Base-by-base conservation (phyloP, 441 rosid species). In the Isatis lusitanica region DNA sequence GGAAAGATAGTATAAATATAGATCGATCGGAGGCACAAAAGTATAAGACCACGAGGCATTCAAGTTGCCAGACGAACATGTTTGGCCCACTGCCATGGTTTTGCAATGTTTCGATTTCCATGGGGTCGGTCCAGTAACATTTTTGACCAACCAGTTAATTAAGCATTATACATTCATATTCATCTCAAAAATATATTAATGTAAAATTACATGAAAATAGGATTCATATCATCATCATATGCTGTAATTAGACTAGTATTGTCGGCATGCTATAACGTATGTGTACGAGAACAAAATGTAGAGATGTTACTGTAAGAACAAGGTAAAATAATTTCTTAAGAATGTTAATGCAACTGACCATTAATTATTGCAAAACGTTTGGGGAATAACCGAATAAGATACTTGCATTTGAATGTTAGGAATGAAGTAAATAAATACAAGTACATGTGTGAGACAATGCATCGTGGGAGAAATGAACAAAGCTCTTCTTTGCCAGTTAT, bases 1-100 rank as follows among this genome's bases (percentile, higher is more conserved):
- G 38, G 38, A 8, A 60, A 60, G 0, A 26, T 26, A 26, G 28
- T 16, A 18, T 61, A 24, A 13, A 47, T 67, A 11, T 59, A 66
- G 46, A 39, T 48, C 55, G 46, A 39, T 48, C 55, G 30, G 48
- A 59, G 60, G 60, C 47, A 66, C 16, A 40, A 40, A 74, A 18
- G 47, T 44, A 74, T 50, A 61, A 55, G 66, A 61, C 36, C 78
- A 68, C 63, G 78, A 75, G 78, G 64, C 43, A 61, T 68, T 61
- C 35, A 61, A 26, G 63, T 61, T 74, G 38, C 57, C 63, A 40
- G 33, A 51, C 10, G 39, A 67, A 68, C 78, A 75, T 12, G 69
- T 60, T 53, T 42, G 64, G 24, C 58, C 74, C 74, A 74, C 74
- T 52, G 8, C 24, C 39, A 31, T 60, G 39, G 42, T 21, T 31